Evolutionary conservation across 352 stramenopile species (phyloP).

Genomic region (Phytophthora uliginosa): DNA sequence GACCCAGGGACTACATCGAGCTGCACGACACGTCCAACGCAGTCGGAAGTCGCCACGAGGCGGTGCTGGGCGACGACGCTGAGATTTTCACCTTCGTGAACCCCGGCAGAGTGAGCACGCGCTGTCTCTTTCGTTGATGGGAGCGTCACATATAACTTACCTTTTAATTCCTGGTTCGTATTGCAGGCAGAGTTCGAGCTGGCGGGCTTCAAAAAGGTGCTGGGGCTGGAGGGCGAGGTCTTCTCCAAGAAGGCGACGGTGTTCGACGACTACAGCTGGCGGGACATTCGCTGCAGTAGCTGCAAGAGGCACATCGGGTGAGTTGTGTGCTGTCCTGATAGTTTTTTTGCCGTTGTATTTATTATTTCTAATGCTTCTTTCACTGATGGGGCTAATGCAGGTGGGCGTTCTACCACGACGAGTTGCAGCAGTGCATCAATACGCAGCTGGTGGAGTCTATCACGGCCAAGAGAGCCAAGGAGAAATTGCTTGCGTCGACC

Average conservation of each 20-base stretch:
- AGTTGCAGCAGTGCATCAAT: slow-evolving; percentile 79
- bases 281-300: slow-evolving; percentile 73
- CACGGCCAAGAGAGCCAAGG: slow-evolving; percentile 45
- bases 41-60: slow-evolving; percentile 61
- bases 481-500: slow-evolving; percentile 46
- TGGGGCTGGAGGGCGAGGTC: slow-evolving; percentile 64
- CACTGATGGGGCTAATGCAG: slow-evolving; percentile 33
- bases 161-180: not conserved
- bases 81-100: slow-evolving; percentile 87
- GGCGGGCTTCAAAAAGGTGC: slow-evolving; percentile 70
- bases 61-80: slow-evolving; percentile 54
- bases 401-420: slow-evolving; percentile 88
- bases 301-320: slow-evolving; percentile 87
- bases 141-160: not conserved
- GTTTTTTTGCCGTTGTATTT: not conserved
- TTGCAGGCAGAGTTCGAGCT: slow-evolving; percentile 83
- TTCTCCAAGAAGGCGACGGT: slow-evolving; percentile 84
- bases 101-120: slow-evolving; percentile 60
- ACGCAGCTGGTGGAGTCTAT: slow-evolving; percentile 65
- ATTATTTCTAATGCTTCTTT: not conserved
- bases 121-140: not conserved
- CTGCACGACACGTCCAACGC: slow-evolving; percentile 83
- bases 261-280: slow-evolving; percentile 88
- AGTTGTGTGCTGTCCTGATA: not conserved
- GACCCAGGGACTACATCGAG: slow-evolving; percentile 70